Evolutionary conservation across 768 basidiomycete species (phyloP).

Genomic region (Naganishia friedmannii): DNA sequence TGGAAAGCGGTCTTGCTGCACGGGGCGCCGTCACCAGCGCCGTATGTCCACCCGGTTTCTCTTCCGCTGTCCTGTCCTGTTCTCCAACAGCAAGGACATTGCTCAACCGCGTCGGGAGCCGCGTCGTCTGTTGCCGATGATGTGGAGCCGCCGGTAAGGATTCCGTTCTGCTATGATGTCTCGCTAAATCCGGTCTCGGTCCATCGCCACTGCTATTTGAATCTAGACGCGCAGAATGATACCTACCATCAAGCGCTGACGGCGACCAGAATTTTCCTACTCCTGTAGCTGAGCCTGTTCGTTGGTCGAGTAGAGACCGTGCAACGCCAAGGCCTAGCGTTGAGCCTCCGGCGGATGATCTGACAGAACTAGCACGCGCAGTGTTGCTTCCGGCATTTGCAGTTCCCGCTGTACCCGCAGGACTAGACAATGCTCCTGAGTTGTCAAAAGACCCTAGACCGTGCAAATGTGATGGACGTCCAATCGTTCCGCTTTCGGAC

Average conservation of each 20-base stretch:
- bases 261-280: neutral
- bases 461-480: slow-evolving; percentile 25
- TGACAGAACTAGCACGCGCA: slow-evolving; percentile 46
- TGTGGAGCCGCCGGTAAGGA: slow-evolving; percentile 9
- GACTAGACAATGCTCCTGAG: slow-evolving; percentile 41
- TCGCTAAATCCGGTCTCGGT: slow-evolving; percentile 1
- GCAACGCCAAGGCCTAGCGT: slow-evolving; percentile 42
- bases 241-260: neutral
- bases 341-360: slow-evolving; percentile 38
- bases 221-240: neutral
- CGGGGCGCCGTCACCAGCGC: neutral
- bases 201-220: neutral
- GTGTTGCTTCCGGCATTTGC: slow-evolving; percentile 44
- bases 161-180: slow-evolving; percentile 13
- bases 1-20: slow-evolving; percentile 1
- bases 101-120: slow-evolving; percentile 11
- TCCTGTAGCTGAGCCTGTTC: neutral
- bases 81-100: slow-evolving; percentile 12
- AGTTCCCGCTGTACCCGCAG: slow-evolving; percentile 44
- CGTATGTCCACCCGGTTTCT: neutral
- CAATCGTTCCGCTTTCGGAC: slow-evolving; percentile 44
- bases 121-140: slow-evolving; percentile 1
- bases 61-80: neutral
- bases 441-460: slow-evolving; percentile 7
- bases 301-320: slow-evolving; percentile 20